Conservation (phyloP, 768 basidiomycete species). For the Suillus americanus region DNA sequence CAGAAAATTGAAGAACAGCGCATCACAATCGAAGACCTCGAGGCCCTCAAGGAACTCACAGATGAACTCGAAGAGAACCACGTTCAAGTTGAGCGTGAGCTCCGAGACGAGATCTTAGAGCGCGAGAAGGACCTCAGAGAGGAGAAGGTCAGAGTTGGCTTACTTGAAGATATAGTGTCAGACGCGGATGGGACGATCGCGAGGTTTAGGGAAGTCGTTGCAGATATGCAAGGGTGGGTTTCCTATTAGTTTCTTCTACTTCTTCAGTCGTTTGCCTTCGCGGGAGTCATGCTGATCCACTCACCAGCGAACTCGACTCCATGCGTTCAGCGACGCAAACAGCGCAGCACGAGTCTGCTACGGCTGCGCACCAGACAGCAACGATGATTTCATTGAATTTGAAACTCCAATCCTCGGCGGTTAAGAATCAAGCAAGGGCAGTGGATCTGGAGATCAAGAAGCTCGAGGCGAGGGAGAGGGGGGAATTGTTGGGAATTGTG, state of each 20-base stretch:
- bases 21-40: constrained; percentile 93
- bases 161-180: constrained; percentile 72
- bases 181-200: constrained; percentile 87
- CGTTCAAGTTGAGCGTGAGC: constrained; percentile 84
- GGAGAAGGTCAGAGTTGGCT: neutral
- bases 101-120: constrained; percentile 74
- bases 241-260: constrained; percentile 9
- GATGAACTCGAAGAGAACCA: constrained; percentile 98
- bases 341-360: constrained; percentile 79
- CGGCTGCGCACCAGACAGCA: constrained; percentile 84
- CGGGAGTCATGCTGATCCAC: neutral
- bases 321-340: constrained; percentile 85
- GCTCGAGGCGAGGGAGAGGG: constrained; percentile 80
- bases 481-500: constrained; percentile 78
- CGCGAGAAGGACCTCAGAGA: constrained; percentile 4
- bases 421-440: constrained; percentile 86
- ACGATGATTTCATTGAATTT: constrained; percentile 94
- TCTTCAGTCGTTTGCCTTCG: constrained; percentile 1
- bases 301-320: constrained; percentile 76
- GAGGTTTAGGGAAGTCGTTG: constrained; percentile 92
- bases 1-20: constrained; percentile 99
- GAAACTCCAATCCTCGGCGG: constrained; percentile 87
- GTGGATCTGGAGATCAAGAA: constrained; percentile 89
- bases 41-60: constrained; percentile 91
- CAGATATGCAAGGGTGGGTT: constrained; percentile 73